A percentile compares a stretch with the other conserved stretches of the same genome.
These are phyloP conservation scores for Botryotinia globosa DNA, from an alignment of 2,329 filamentous ascomycete genomes.

Conservation along the genomic window DNA sequence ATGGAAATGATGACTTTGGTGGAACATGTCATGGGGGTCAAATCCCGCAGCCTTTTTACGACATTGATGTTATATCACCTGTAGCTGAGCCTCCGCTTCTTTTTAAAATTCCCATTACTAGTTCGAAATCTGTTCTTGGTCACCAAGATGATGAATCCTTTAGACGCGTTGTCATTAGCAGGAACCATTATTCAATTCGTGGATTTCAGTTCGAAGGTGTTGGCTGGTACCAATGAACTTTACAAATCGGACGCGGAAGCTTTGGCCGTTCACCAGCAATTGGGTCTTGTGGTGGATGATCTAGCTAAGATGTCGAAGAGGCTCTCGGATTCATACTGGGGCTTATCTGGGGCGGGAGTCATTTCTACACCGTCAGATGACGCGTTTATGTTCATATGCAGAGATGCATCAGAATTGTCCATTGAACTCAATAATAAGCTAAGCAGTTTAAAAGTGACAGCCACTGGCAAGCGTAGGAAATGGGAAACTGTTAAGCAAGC, in stretches of 20 bases:
- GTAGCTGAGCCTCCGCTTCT: not conserved
- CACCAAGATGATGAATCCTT: constrained; percentile 14
- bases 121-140: not conserved
- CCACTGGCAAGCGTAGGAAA: not conserved
- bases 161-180: constrained; percentile 19
- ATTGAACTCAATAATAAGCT: not conserved
- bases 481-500: constrained; percentile 6
- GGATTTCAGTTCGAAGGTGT: constrained; percentile 23
- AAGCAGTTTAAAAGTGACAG: not conserved
- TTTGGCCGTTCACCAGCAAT: constrained; percentile 9
- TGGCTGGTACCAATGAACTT: constrained; percentile 17
- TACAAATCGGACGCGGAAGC: constrained; percentile 20
- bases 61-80: too few species aligned
- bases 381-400: not conserved
- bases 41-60: not conserved
- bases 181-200: constrained; percentile 24
- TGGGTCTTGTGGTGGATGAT: constrained; percentile 15
- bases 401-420: not conserved
- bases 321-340: not conserved
- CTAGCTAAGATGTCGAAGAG: constrained; percentile 2
- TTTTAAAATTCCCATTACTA: not conserved
- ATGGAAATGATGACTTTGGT: not conserved
- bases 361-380: not conserved
- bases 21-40: not conserved
- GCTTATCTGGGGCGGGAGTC: not conserved